Evolutionary conservation across 306 rosid species (phyloP).

Genomic region (Rosa rugosa): DNA sequence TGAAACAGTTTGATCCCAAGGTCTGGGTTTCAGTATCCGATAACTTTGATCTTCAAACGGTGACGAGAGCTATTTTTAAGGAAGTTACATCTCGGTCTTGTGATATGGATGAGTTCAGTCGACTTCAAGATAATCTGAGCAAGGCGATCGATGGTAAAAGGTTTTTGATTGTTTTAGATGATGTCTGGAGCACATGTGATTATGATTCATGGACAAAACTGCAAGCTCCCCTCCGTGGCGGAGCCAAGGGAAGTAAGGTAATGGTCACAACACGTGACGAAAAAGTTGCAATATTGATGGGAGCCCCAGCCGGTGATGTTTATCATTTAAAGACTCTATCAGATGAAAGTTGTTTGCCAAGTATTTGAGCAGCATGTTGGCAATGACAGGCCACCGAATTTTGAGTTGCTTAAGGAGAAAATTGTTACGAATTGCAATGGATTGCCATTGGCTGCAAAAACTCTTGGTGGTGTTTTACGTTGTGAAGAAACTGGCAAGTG

Average conservation of each 20-base stretch:
- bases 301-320: not conserved
- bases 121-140: not conserved
- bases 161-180: conserved; percentile 29
- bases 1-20: not conserved
- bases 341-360: conserved; percentile 1
- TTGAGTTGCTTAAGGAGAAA: not conserved
- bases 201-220: conserved; percentile 16
- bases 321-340: not conserved
- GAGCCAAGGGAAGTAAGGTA: conserved; percentile 22
- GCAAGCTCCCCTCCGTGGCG: conserved; percentile 8
- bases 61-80: not conserved
- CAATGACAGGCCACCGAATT: not conserved
- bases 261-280: conserved; percentile 28
- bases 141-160: not conserved
- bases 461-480: conserved; percentile 31
- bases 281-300: conserved; percentile 18
- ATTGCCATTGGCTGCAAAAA: conserved; percentile 33
- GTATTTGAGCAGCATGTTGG: conserved; percentile 10
- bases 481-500: conserved; percentile 2
- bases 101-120: too few species aligned
- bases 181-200: conserved; percentile 28
- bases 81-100: not conserved
- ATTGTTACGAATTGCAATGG: conserved; percentile 28
- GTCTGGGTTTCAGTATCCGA: conserved; percentile 14
- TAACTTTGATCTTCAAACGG: not conserved